A percentile compares a stretch with the other conserved stretches of the same genome.
phyloP scores from a whole-genome alignment of 2,329 filamentous ascomycete genomes.

The Kalaharituber pfeilii region DNA sequence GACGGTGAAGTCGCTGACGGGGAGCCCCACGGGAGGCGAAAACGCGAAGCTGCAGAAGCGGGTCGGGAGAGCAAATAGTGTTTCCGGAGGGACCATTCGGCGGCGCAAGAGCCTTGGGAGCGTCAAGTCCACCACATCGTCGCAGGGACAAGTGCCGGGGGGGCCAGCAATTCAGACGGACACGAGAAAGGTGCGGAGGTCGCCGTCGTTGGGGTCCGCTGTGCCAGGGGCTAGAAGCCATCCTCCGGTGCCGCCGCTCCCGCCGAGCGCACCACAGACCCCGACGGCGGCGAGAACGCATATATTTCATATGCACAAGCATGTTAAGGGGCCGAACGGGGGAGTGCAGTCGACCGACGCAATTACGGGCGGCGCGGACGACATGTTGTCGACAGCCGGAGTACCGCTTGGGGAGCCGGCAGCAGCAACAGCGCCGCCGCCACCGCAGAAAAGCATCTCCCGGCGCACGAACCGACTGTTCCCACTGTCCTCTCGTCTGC shows the following conservation, averaged over 20 bases:
- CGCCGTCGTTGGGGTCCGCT: background rate
- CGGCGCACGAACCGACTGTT: constrained; percentile 18
- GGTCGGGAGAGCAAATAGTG: constrained; percentile 11
- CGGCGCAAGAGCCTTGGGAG: constrained; percentile 10
- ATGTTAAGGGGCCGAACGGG: background rate
- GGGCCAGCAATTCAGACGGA: constrained; percentile 11
- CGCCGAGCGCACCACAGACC: background rate
- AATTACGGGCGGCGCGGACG: background rate
- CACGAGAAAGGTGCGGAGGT: constrained; percentile 2
- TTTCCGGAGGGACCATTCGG: constrained; percentile 17
- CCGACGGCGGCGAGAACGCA: background rate
- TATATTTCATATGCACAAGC: background rate
- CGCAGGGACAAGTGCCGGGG: constrained; percentile 10
- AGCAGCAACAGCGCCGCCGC: background rate
- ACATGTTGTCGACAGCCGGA: background rate
- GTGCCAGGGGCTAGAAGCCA: background rate
- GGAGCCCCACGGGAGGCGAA: constrained; percentile 1
- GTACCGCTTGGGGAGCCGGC: background rate
- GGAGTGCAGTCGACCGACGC: background rate
- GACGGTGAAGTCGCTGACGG: constrained; percentile 33
- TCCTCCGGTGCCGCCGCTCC: background rate
- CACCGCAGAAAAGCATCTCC: constrained; percentile 9
- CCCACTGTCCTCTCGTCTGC: constrained; percentile 17
- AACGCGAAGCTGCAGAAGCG: background rate
- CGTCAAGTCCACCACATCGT: constrained; percentile 15